Percentiles rank a stretch among this genome's conserved stretches.
These are phyloP conservation scores for Arachnopeziza araneosa DNA, from an alignment of 2,329 filamentous ascomycete genomes.

Conservation along the genomic window DNA sequence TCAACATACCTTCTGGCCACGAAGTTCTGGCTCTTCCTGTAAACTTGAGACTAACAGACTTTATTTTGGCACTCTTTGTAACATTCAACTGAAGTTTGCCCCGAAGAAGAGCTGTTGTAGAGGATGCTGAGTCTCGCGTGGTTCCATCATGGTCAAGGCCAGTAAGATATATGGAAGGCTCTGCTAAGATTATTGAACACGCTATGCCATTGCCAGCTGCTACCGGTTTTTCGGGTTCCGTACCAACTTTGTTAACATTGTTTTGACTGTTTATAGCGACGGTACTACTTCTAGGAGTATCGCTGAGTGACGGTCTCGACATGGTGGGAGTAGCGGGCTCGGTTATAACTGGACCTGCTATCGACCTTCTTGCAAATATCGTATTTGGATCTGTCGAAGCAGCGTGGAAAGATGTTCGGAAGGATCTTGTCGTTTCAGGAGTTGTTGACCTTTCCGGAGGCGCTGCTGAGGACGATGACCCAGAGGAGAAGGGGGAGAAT, in stretches of 20 bases:
- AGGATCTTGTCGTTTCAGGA: constrained; percentile 15
- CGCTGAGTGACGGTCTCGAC: constrained; percentile 14
- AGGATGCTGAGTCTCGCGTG: constrained; percentile 20
- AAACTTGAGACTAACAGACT: constrained; percentile 82
- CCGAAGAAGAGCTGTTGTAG: constrained; percentile 69
- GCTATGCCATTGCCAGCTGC: constrained; percentile 70
- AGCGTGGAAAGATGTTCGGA: constrained; percentile 14
- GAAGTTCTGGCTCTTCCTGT: constrained; percentile 81
- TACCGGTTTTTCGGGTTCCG: constrained; percentile 58
- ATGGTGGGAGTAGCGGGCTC: constrained; percentile 14
- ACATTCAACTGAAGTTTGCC: constrained; percentile 78
- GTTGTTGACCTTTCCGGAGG: constrained; percentile 20
- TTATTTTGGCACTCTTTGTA: constrained; percentile 87
- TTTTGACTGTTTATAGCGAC: neutral
- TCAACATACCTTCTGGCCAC: constrained; percentile 73
- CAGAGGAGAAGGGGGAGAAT: constrained; percentile 23
- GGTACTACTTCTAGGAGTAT: neutral
- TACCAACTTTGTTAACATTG: neutral
- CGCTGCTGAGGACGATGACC: constrained; percentile 14
- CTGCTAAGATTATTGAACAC: constrained; percentile 69
- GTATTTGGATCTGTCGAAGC: constrained; percentile 18
- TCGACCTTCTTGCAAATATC: constrained; percentile 21
- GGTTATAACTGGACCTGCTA: neutral
- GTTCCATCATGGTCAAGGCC: constrained; percentile 60
- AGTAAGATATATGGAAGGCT: constrained; percentile 74